These are phyloP conservation scores for Cladophialophora yegresii DNA, from an alignment of 2,329 filamentous ascomycete species.

Conservation along the genomic window DNA sequence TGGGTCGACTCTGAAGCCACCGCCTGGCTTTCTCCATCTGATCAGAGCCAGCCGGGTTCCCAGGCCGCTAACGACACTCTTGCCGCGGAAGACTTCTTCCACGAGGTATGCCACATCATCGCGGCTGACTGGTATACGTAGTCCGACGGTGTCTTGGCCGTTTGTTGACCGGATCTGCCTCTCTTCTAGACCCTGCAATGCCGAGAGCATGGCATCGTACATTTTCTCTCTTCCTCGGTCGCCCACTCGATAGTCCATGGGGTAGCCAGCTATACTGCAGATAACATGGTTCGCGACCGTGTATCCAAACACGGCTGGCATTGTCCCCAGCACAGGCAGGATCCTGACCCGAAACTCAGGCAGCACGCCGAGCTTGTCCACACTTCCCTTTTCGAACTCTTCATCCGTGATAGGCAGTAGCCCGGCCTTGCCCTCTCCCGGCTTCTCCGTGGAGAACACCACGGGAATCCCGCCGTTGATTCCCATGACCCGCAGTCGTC, in stretches of 20 bases:
- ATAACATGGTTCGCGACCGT: constrained; percentile 92
- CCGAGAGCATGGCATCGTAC: constrained; percentile 79
- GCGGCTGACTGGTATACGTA: constrained; percentile 75
- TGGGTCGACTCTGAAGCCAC: constrained; percentile 63
- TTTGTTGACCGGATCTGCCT: constrained; percentile 60
- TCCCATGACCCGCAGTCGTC: constrained; percentile 73
- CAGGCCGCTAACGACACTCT: constrained; percentile 79
- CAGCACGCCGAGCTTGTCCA: constrained; percentile 83
- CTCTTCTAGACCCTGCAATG: constrained; percentile 77
- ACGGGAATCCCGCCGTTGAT: constrained; percentile 84
- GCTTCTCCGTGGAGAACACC: constrained; percentile 89
- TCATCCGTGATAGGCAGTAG: constrained; percentile 83
- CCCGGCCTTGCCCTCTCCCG: constrained; percentile 86
- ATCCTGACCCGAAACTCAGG: constrained; percentile 95
- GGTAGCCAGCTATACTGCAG: constrained; percentile 76
- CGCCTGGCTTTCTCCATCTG: constrained; percentile 71
- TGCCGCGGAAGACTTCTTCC: constrained; percentile 83
- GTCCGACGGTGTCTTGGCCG: constrained; percentile 61
- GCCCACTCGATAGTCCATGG: constrained; percentile 73
- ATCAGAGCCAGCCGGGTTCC: constrained; percentile 76
- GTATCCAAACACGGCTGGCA: constrained; percentile 95
- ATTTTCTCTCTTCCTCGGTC: constrained; percentile 85
- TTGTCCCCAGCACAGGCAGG: constrained; percentile 88
- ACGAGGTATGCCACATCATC: constrained; percentile 84
- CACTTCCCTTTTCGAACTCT: constrained; percentile 80